These are phyloP conservation scores for Neurospora sp. DNA, from an alignment of 495 filamentous ascomycete genomes.

Conservation along the genomic window DNA sequence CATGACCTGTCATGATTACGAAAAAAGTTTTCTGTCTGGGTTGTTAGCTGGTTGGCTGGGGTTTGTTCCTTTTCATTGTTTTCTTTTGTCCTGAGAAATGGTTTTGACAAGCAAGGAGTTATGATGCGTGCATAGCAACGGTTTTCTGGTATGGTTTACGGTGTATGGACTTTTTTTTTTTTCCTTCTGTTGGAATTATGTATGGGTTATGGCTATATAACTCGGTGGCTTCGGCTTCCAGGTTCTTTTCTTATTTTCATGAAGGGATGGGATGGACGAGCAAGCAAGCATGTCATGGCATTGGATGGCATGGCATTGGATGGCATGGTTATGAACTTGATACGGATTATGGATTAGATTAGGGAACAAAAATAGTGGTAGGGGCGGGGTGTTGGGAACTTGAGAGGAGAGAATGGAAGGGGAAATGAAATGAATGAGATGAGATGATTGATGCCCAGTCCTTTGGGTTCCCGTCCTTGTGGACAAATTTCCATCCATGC, in stretches of 20 bases:
- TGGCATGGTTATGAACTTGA: background rate
- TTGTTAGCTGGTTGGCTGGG: background rate
- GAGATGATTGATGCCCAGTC: no score
- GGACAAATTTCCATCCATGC: no score
- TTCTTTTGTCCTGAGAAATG: background rate
- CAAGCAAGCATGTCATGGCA: background rate
- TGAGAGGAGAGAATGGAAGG: no score
- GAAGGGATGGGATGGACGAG: background rate
- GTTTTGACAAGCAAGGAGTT: background rate
- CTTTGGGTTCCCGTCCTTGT: no score
- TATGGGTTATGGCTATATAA: background rate
- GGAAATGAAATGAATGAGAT: no score
- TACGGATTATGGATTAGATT: background rate
- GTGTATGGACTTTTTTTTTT: background rate
- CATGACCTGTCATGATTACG: background rate
- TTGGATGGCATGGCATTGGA: no score
- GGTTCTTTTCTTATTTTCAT: background rate
- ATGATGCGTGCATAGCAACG: background rate
- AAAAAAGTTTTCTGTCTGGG: background rate
- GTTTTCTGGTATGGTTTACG: background rate
- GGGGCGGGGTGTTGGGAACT: no score
- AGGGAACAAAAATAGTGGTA: background rate
- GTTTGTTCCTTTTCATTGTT: background rate
- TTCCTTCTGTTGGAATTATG: background rate
- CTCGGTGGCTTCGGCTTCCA: background rate